Evolutionary conservation across 306 rosid genomes (phyloP).

Genomic region (Medicago ruthenica): DNA sequence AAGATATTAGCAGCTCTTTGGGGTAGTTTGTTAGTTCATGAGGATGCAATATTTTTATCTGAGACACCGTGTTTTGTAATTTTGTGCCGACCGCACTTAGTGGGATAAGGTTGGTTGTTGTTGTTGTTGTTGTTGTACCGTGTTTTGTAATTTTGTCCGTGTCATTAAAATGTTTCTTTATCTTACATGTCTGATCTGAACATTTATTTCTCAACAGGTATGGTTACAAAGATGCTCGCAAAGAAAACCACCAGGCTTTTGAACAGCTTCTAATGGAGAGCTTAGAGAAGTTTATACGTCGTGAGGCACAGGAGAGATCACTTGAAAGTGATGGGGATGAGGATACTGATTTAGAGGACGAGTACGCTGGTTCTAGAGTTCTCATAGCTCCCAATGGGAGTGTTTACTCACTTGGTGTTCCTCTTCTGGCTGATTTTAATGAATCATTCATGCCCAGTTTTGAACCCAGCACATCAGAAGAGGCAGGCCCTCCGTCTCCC

Average conservation of each 20-base stretch:
- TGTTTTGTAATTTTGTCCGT: slow-evolving; percentile 1
- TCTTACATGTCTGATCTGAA: slow-evolving; percentile 20
- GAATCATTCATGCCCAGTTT: slow-evolving; percentile 49
- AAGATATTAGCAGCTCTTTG: background rate
- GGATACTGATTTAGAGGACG: slow-evolving; percentile 70
- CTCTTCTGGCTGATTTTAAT: slow-evolving; percentile 70
- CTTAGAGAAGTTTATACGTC: slow-evolving; percentile 91
- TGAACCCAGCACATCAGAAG: slow-evolving; percentile 74
- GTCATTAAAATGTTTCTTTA: slow-evolving; percentile 7
- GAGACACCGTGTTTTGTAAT: background rate
- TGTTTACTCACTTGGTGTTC: slow-evolving; percentile 84
- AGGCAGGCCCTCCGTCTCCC: slow-evolving; percentile 47
- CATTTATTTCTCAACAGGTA: slow-evolving; percentile 57
- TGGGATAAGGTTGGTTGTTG: too few species aligned
- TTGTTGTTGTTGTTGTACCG: background rate
- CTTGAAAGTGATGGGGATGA: slow-evolving; percentile 90
- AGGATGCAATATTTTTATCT: background rate
- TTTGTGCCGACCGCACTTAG: too few species aligned
- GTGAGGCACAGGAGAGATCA: slow-evolving; percentile 93
- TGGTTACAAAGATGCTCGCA: slow-evolving; percentile 93
- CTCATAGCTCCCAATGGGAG: slow-evolving; percentile 92
- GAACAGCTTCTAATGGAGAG: slow-evolving; percentile 95
- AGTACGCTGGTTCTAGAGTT: slow-evolving; percentile 62
- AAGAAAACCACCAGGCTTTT: slow-evolving; percentile 88
- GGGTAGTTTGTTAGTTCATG: slow-evolving; percentile 15